Evolutionary conservation across 495 filamentous ascomycete genomes (phyloP), one percentile per base, ranked within the genome.

Genomic region (Aspergillus nanangensis): DNA sequence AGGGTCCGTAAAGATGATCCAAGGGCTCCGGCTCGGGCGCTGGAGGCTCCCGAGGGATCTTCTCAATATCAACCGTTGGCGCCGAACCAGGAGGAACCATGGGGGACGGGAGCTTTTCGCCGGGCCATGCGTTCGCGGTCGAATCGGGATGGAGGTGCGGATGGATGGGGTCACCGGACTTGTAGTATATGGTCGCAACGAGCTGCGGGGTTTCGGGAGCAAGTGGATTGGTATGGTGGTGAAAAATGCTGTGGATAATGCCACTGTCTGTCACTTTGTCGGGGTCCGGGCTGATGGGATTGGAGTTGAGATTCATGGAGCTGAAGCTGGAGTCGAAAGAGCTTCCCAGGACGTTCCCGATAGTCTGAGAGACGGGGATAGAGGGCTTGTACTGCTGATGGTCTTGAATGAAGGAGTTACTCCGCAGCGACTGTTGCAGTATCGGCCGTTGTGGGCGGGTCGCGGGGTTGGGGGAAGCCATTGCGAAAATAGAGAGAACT

Each of bases 361-460:
- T 71, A 32, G 50, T 72, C 51, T 67, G 66, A 38, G 37, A 70
- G 37, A 67, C 50, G 8, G 66, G 58, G 8, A 50, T 51, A 22
- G 79, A 78, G 9, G 83, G 77, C 41, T 83, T 85, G 53, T 88
- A 88, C 50, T 88, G 84, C 56, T 87, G 83, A 49, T 87, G 83
- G 45, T 87, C 84, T 38, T 80, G 72, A 27, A 88, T 74, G 62
- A 84, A 87, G 25, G 83, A 87, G 53, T 75, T 76, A 65, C 80
- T 83, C 45, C 81, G 77, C 72, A 86, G 74, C 17, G 47, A 71
- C 42, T 70, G 65, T 48, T 65, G 67, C 24, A 75, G 60, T 9
- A 62, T 58, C 10, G 71, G 71, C 39, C 71, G 67, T 38, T 53
- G 41, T 15, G 62, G 63, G 49, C 63, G 61, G 40, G 63, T 44